A percentile compares a stretch with the other conserved stretches of the same genome.
These are phyloP conservation scores for Ustulina deusta DNA, from an alignment of 2,329 filamentous ascomycete genomes.

Conservation along the genomic window DNA sequence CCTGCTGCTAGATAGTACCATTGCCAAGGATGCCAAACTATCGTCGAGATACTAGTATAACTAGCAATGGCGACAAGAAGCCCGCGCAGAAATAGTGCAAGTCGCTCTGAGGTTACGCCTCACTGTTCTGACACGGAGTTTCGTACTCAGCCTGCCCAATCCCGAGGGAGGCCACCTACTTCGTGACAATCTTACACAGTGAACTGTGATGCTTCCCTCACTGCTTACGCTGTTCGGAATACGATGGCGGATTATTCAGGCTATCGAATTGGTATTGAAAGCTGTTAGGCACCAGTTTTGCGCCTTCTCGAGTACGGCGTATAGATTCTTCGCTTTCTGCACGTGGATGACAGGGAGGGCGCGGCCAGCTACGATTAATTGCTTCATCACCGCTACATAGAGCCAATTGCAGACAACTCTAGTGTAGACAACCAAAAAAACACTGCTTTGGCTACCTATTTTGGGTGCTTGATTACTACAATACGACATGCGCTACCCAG, in stretches of 20 bases:
- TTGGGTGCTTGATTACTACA: constrained; percentile 2
- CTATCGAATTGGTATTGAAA: not conserved
- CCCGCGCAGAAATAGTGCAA: not conserved
- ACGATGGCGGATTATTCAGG: not conserved
- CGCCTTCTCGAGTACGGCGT: not conserved
- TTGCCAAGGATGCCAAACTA: constrained; percentile 1
- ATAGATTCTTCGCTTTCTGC: constrained; percentile 2
- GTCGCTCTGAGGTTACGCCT: not conserved
- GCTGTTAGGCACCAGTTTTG: not conserved
- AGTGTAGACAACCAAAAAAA: not conserved
- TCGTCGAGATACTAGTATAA: not conserved
- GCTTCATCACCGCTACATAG: not conserved
- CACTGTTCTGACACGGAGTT: not conserved
- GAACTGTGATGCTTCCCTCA: not conserved
- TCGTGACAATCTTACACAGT: not conserved
- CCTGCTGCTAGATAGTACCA: not conserved
- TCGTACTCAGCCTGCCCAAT: not conserved
- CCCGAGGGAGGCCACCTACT: not conserved
- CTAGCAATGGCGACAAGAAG: not conserved
- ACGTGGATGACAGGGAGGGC: constrained; percentile 25
- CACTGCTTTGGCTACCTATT: not conserved
- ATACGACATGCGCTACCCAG: not conserved
- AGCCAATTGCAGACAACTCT: not conserved
- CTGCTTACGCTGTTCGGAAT: too few relatives aligned
- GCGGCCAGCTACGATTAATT: not conserved